These are phyloP conservation scores for Letharia columbiana DNA, from an alignment of 495 filamentous ascomycete species.

Conservation along the genomic window DNA sequence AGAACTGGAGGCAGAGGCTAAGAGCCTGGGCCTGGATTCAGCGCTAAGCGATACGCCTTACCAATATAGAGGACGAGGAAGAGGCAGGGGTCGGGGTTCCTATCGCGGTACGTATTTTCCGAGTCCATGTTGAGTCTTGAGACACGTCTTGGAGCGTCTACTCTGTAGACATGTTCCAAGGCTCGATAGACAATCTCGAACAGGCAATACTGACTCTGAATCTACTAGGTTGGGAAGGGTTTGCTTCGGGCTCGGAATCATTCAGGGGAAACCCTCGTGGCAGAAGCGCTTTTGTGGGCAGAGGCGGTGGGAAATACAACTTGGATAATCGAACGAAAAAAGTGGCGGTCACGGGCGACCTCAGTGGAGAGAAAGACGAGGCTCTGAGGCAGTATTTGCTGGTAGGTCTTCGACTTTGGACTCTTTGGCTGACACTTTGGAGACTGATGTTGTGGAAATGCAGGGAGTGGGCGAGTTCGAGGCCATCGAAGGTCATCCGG, in stretches of 20 bases:
- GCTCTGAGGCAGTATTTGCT: slow-evolving; percentile 76
- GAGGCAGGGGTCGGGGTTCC: slow-evolving; percentile 31
- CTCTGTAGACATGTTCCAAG: not conserved
- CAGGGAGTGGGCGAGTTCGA: slow-evolving; percentile 80
- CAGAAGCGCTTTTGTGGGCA: slow-evolving; percentile 39
- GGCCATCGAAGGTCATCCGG: slow-evolving; percentile 57
- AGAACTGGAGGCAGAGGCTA: slow-evolving; percentile 75
- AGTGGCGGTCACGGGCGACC: slow-evolving; percentile 62
- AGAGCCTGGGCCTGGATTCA: slow-evolving; percentile 64
- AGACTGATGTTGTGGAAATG: slow-evolving; percentile 10
- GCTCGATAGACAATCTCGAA: not conserved
- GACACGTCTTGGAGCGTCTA: not conserved
- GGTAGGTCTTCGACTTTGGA: slow-evolving; percentile 44
- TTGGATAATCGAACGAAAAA: slow-evolving; percentile 82
- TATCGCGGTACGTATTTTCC: slow-evolving; percentile 25
- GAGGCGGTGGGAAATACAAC: slow-evolving; percentile 55
- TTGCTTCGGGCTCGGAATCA: slow-evolving; percentile 31
- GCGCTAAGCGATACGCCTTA: slow-evolving; percentile 28
- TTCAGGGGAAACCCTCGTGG: slow-evolving; percentile 42
- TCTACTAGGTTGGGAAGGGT: slow-evolving; percentile 30
- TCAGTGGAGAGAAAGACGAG: slow-evolving; percentile 68
- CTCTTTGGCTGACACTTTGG: not conserved
- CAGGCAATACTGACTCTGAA: not conserved
- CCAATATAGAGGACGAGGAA: slow-evolving; percentile 28
- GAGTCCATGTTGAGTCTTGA: not conserved